Evolutionary conservation across 2,329 filamentous ascomycete genomes (phyloP).

Genomic region (Xylariaceae sp.): DNA sequence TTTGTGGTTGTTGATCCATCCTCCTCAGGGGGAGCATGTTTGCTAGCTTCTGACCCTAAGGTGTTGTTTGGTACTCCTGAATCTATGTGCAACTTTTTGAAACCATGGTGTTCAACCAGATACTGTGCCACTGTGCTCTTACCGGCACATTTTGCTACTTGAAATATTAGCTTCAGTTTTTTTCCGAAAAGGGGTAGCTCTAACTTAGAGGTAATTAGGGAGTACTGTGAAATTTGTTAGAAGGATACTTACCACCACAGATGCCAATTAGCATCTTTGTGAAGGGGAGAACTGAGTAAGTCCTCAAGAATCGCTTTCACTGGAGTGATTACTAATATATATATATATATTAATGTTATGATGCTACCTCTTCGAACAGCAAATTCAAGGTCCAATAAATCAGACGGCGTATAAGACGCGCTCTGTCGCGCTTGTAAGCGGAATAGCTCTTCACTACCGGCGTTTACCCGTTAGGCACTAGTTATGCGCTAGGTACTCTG

Average conservation of each 20-base stretch:
- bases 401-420: too few relatives aligned
- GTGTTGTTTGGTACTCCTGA: not conserved
- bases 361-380: too few relatives aligned
- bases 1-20: not conserved
- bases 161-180: slow-evolving; percentile 20
- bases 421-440: slow-evolving; percentile 5
- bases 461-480: too few relatives aligned
- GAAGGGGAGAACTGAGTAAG: too few relatives aligned
- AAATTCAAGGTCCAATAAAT: too few relatives aligned
- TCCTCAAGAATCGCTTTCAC: too few relatives aligned
- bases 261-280: slow-evolving; percentile 71
- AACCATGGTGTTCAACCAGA: slow-evolving; percentile 82
- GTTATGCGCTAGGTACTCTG: too few relatives aligned
- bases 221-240: slow-evolving; percentile 1
- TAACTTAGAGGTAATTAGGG: slow-evolving; percentile 6
- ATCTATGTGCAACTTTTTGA: slow-evolving; percentile 72
- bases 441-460: too few relatives aligned
- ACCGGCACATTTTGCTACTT: slow-evolving; percentile 81
- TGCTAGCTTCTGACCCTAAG: not conserved
- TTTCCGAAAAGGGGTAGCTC: too few relatives aligned
- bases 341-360: too few relatives aligned
- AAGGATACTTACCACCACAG: slow-evolving; percentile 65
- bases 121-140: slow-evolving; percentile 91
- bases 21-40: not conserved
- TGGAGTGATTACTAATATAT: too few relatives aligned